Base-by-base conservation (phyloP, 257 asterid species). In the Marsdenia floribunda region DNA sequence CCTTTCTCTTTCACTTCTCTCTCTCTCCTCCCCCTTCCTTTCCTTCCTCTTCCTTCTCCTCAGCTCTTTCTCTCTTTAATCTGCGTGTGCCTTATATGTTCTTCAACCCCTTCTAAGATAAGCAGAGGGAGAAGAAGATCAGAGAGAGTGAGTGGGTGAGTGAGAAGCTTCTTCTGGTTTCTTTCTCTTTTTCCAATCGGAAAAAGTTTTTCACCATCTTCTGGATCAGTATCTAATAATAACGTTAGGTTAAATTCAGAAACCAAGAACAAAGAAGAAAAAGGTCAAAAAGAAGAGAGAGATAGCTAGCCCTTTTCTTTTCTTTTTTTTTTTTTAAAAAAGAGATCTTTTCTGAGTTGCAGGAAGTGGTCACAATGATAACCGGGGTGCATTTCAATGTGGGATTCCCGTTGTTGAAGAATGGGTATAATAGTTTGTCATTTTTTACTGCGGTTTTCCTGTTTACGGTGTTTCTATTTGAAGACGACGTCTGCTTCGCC, bases 401-500 rank as follows among this genome's bases (percentile, higher is more conserved):
- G 38, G 68, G 15, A 73, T 24, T 24, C 49, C 49, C 12, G 1
- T 8, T 61, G 14, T 24, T 14, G 37, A 24, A 19, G 40, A 42
- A 44, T 12, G 35, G 37, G 33, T 42, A 22, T 35, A 16, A 26
- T 35, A 3, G 53, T 26, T 16, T 35, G 38, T 35, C 77, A 54
- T 76, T 61, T 13, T 69, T 44, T 11, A 11, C 40, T 18, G 35
- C 54, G 40, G 5, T 63, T 64, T 46, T 53, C 69, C 0, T 50
- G 13, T 0, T 22, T 24, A 52, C 24, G 21, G 4, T 40, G 19
- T 22, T 59, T 13, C 40, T 50, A 33, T 33, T 60, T 49, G 42
- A 58, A 42, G 63, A 61, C 47, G 55, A 58, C 53, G 63, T 77
- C 33, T 63, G 68, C 42, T 71, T 79, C 67, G 88, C 87, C 78